These are phyloP conservation scores for Thamnidium elegans DNA, from an alignment of 192 early-diverging fungal species.

Conservation along the genomic window DNA sequence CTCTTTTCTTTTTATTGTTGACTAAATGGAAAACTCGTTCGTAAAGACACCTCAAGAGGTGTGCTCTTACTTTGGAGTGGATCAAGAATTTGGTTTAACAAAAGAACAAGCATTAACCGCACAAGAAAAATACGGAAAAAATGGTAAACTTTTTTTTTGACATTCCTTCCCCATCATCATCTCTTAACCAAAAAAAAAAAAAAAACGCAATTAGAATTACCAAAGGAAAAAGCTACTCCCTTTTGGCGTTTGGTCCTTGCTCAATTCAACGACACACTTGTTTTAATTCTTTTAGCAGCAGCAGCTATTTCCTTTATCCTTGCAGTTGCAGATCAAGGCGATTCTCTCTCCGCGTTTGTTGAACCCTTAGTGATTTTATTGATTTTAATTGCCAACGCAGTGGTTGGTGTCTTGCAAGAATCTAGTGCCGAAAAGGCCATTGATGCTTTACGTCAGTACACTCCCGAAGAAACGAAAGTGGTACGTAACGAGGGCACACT, in stretches of 20 bases:
- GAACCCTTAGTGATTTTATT: constrained; percentile 97
- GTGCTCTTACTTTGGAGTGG: constrained; percentile 65
- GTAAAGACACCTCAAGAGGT: constrained; percentile 21
- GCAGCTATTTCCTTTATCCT: constrained; percentile 91
- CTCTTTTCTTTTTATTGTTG: background rate
- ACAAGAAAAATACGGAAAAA: constrained; percentile 62
- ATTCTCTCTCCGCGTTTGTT: constrained; percentile 85
- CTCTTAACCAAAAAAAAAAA: too few relatives aligned
- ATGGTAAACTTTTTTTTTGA: constrained; percentile 49
- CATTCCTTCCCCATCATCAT: too few relatives aligned
- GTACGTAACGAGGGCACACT: constrained; percentile 66
- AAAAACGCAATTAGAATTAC: constrained; percentile 59
- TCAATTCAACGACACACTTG: constrained; percentile 98
- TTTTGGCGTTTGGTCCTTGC: constrained; percentile 90
- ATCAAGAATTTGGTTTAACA: constrained; percentile 60
- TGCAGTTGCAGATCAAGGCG: constrained; percentile 80
- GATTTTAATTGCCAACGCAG: constrained; percentile 96
- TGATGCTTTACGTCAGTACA: constrained; percentile 95
- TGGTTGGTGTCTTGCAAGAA: constrained; percentile 97
- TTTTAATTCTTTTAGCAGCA: constrained; percentile 89
- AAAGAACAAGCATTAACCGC: constrained; percentile 60
- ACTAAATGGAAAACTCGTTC: constrained; percentile 13
- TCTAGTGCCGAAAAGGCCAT: constrained; percentile 96
- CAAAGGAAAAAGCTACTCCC: constrained; percentile 86
- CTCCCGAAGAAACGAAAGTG: constrained; percentile 93